Base-by-base conservation (phyloP, 345 rosid species). In the Bretschneidera sinensis region DNA sequence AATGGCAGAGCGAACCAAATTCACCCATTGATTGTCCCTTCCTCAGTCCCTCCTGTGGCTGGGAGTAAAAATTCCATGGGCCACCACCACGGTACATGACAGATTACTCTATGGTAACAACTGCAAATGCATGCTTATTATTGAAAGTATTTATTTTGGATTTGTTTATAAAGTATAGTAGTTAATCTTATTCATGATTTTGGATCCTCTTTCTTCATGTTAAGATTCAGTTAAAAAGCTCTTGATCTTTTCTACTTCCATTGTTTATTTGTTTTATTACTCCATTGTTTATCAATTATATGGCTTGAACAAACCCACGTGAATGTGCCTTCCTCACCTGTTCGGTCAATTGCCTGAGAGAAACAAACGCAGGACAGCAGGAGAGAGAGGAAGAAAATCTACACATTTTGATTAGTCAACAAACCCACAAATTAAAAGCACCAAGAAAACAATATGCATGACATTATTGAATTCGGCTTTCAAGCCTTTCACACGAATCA, bases 271-370 rank as follows among this genome's bases (percentile, higher is more conserved):
- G 58, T 18, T 53, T 43, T 21, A 22, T 4, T n/a, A n/a, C 1
- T 9, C 9, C 20, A 9, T 5, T 25, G 17, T 13, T 18, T 4
- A 48, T 0, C 0, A 0, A 11, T 39, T 10, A 17, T 0, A 25
- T 24, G 5, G 24, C 21, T 33, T 55, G 59, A 43, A 51, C 45
- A 39, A 11, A 39, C 45, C 33, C 33, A 28, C 8, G 33, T 28
- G 45, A 5, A 39, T 39, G 45, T 39, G 15, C 45, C 4, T 39
- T 55, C 9, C 22, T 49, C 24, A 17, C 50, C 57, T 56, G 67
- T 64, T 74, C 39, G 55, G 52, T 51, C 51, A 62, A 65, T 20
- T 57, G 61, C 60, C 28, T 23, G 33, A 64, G 8, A 16, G 55
- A 25, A 35, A 22, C 20, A 59, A 25, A 24, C 23, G 18, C 19